Evolutionary conservation across 2,329 filamentous ascomycete species (phyloP).

Genomic region (Cadophora sp.): DNA sequence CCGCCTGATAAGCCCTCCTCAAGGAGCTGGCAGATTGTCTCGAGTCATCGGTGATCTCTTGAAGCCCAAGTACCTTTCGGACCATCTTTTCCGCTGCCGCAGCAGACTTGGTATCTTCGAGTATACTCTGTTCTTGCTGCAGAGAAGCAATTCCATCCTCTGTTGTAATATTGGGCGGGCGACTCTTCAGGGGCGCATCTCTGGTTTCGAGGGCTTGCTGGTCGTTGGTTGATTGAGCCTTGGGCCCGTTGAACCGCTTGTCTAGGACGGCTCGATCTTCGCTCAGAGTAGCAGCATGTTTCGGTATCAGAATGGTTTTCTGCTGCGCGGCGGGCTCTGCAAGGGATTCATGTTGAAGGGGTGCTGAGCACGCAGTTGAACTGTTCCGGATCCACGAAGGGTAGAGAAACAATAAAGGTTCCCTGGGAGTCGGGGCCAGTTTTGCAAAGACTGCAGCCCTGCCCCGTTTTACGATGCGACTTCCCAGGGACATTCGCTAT

Average conservation of each 20-base stretch:
- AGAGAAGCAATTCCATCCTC: constrained; percentile 14
- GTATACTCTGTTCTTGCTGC: background rate
- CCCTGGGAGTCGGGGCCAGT: constrained; percentile 48
- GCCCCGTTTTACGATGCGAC: constrained; percentile 50
- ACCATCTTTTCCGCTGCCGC: background rate
- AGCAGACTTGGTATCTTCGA: background rate
- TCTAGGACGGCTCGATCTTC: constrained; percentile 12
- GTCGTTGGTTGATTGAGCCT: background rate
- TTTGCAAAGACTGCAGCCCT: constrained; percentile 48
- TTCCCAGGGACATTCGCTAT: constrained; percentile 52
- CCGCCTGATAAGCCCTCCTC: constrained; percentile 23
- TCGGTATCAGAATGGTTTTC: background rate
- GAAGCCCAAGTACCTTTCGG: constrained; percentile 12
- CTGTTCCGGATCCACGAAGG: constrained; percentile 49
- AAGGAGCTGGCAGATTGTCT: background rate
- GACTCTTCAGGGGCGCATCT: background rate
- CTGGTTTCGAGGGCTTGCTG: background rate
- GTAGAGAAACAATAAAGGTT: constrained; percentile 54
- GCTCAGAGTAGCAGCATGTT: constrained; percentile 4
- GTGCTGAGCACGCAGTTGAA: constrained; percentile 26
- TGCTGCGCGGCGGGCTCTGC: background rate
- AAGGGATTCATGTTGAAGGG: constrained; percentile 3
- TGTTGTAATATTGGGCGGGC: constrained; percentile 17
- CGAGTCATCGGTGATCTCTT: background rate
- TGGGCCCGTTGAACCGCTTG: constrained; percentile 15